Base-by-base conservation (phyloP, 257 asterid species). In the Handroanthus guayacan region DNA sequence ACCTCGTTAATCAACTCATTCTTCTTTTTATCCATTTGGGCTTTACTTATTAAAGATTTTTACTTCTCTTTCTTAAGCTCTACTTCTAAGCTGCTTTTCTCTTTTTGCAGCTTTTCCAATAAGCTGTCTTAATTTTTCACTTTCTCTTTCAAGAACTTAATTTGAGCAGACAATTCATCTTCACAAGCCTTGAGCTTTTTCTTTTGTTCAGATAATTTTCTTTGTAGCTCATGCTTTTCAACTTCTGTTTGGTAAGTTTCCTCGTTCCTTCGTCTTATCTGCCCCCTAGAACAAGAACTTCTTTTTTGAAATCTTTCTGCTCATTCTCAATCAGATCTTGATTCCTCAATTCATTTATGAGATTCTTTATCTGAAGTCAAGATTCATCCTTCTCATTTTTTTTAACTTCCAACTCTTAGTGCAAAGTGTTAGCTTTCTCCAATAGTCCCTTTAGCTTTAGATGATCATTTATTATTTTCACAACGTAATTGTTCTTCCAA, bases 221-320 rank as follows among this genome's bases (percentile, higher is more conserved):
- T 61, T 12, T 75, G 79, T 5, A 89, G 79, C 76, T 77, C 84
- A 51, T 79, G 84, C 9, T 86, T 91, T 47, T 86, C 88, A 0
- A 14, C 61, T 16, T 63, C 60, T 2, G 69, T 63, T 43, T 37
- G 83, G 38, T 77, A 51, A 1, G 79, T 84, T 57, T 86, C 90
- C 17, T 65, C 71, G 7, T 64, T 78, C 39, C 51, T 31, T 75
- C 47, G 75, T 54, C 50, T 79, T 47, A 84, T 75, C 72, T 85
- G 84, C 76, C 85, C 86, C 65, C 83, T 52, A 82, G 37, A 5
- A 83, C 68, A 47, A 61, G 57, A 56, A 84, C 43, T 66, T 83
- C 80, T 7, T 11, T 62, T 51, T 85, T 75, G 75, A 82, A 67
- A 5, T 76, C 80, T 18, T 73, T 75, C 36, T 77, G 63, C 11